Base-by-base conservation (phyloP, 352 stramenopile genomes). In the Pelagophyceae sp. region DNA sequence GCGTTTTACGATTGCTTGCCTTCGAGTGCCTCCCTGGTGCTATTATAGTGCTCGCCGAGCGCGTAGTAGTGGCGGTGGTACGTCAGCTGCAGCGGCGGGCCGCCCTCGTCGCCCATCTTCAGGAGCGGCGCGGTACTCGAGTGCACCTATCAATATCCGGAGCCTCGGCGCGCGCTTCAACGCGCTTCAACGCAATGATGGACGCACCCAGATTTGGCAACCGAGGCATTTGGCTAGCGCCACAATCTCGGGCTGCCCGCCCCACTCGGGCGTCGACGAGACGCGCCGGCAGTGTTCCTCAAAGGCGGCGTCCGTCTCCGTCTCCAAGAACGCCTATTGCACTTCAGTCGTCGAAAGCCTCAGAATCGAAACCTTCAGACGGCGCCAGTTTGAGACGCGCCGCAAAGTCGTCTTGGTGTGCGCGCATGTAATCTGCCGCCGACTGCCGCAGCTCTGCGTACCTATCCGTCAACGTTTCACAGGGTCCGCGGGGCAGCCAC, bases 41-140 rank as follows among this genome's bases (percentile, higher is more conserved):
- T 33, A 89, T 99, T 99, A 83, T 98, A 99, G 85, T 99, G 96
- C 81, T 98, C 95, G n/a, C 96, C 96, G 45, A 99, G 88, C 45
- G 95, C 91, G 87, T 98, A 99, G 84, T 98, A 99, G 84, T 99
- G 92, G 76, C 96, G 83, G 83, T 99, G 96, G 84, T 93, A 96
- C 31, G 93, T 96, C 72, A 99, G 81, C 76, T 92, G 85, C 63
- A 99, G 89, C 6, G 91, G 87, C 75, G 90, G 83, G 15, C 79
- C 76, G 70, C 90, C 74, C 64, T 96, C 91, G 40, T 86, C 85
- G 45, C 93, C 92, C 89, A 98, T 96, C 31, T 89, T 80, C 61
- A 98, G 87, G 37, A 91, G 84, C 70, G 91, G 85, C 23, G 86
- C 86, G 69, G 95, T 89, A 5, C 91, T 89, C 19, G 88, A 91